Evolutionary conservation across 2,329 filamentous ascomycete species (phyloP).

Genomic region (Aspergillus sp.): DNA sequence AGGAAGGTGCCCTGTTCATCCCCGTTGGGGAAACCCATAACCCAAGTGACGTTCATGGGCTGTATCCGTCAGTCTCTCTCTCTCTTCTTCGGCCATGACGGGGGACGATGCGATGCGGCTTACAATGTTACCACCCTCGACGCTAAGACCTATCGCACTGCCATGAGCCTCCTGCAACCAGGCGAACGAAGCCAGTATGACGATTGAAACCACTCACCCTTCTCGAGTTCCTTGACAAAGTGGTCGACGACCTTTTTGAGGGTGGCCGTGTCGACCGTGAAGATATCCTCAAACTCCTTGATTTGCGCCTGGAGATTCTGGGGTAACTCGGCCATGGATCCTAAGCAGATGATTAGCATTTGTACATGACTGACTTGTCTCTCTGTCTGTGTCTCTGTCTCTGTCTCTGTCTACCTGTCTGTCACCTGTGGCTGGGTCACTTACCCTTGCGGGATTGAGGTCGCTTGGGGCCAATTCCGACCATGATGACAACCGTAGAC

Average conservation of each 20-base stretch:
- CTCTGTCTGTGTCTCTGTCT: neutral
- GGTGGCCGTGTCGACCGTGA: conserved; percentile 68
- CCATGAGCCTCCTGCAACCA: neutral
- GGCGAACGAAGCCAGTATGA: neutral
- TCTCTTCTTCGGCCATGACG: neutral
- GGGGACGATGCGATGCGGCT: conserved; percentile 26
- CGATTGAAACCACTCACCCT: conserved; percentile 48
- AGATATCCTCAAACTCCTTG: conserved; percentile 70
- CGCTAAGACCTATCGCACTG: conserved; percentile 56
- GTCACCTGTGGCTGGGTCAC: conserved; percentile 22
- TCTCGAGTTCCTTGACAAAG: conserved; percentile 79
- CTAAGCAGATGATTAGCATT: conserved; percentile 38
- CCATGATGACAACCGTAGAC: conserved; percentile 44
- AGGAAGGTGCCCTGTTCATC: conserved; percentile 80
- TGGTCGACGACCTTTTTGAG: conserved; percentile 86
- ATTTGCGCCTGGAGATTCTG: conserved; percentile 76
- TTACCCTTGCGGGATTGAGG: conserved; percentile 66
- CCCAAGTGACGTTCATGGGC: conserved; percentile 98
- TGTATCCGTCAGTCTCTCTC: conserved; percentile 32
- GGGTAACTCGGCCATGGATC: conserved; percentile 84
- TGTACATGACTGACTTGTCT: conserved; percentile 2
- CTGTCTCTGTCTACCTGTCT: too few species aligned
- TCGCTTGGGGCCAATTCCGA: conserved; percentile 55
- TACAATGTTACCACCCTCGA: conserved; percentile 88
- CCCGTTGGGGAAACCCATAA: conserved; percentile 80